Conservation (phyloP, 1,139 yeast species). For the Debaryomycetaceae sp. region DNA sequence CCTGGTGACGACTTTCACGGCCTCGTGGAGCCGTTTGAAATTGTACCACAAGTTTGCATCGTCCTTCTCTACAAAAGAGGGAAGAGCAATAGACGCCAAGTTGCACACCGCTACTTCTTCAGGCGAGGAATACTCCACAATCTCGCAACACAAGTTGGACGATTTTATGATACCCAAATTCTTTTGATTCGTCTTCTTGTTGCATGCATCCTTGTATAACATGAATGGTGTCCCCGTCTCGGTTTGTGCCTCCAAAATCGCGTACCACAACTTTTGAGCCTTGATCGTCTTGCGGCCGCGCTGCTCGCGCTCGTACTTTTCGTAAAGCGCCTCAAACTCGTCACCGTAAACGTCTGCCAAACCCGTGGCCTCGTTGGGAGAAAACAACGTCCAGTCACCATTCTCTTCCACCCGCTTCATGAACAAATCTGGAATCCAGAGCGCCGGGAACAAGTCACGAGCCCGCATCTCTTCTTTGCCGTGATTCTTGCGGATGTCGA, state of each 20-base stretch:
- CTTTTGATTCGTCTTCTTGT: constrained; percentile 73
- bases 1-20: constrained; percentile 41
- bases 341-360: constrained; percentile 72
- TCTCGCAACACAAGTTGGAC: constrained; percentile 83
- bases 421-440: constrained; percentile 85
- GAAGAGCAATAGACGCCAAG: constrained; percentile 77
- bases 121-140: constrained; percentile 78
- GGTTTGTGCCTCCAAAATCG: constrained; percentile 79
- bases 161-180: constrained; percentile 81
- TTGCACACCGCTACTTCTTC: constrained; percentile 90
- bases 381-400: constrained; percentile 75
- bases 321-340: constrained; percentile 63
- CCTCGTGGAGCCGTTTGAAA: constrained; percentile 43
- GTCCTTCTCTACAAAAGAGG: constrained; percentile 49
- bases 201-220: constrained; percentile 85
- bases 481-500: constrained; percentile 79
- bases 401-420: constrained; percentile 79
- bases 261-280: constrained; percentile 85
- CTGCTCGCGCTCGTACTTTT: constrained; percentile 60
- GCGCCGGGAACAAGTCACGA: constrained; percentile 81
- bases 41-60: constrained; percentile 31
- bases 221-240: constrained; percentile 92
- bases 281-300: constrained; percentile 62
- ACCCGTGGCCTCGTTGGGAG: constrained; percentile 85
- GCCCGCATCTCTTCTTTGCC: constrained; percentile 90